These are phyloP conservation scores for Boletus rubroflammeus DNA, from an alignment of 768 basidiomycete genomes.

Conservation along the genomic window DNA sequence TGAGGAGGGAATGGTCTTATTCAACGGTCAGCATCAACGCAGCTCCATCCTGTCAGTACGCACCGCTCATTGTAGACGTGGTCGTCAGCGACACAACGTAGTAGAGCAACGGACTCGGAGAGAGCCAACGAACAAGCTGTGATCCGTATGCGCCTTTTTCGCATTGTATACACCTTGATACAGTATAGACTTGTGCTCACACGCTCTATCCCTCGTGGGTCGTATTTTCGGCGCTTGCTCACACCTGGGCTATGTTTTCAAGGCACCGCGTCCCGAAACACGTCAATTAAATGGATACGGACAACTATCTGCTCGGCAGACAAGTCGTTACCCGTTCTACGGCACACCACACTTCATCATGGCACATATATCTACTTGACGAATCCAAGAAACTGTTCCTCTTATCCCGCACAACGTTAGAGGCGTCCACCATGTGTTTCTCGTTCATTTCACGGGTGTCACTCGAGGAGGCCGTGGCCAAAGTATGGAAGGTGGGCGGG, in stretches of 20 bases:
- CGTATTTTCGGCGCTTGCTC: background rate
- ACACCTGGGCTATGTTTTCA: too few relatives aligned
- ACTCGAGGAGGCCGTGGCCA: constrained; percentile 63
- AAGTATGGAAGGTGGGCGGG: constrained; percentile 94
- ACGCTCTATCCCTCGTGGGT: background rate
- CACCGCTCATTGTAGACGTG: background rate
- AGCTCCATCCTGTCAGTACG: background rate
- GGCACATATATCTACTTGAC: background rate
- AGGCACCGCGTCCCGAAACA: too few relatives aligned
- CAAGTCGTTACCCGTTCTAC: background rate
- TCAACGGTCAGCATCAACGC: background rate
- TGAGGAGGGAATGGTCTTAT: too few relatives aligned
- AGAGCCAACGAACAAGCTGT: background rate
- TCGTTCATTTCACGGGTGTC: too few relatives aligned
- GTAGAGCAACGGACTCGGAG: background rate
- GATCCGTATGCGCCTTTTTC: too few relatives aligned
- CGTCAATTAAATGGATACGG: too few relatives aligned
- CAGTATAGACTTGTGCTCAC: background rate
- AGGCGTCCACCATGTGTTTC: too few relatives aligned
- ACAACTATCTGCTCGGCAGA: background rate
- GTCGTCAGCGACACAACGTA: background rate
- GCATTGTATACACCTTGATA: background rate
- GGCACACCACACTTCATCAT: too few relatives aligned
- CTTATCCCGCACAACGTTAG: background rate
- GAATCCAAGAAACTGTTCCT: background rate